Evolutionary conservation across 495 filamentous ascomycete genomes (phyloP).

Genomic region (Tricharina praecox): DNA sequence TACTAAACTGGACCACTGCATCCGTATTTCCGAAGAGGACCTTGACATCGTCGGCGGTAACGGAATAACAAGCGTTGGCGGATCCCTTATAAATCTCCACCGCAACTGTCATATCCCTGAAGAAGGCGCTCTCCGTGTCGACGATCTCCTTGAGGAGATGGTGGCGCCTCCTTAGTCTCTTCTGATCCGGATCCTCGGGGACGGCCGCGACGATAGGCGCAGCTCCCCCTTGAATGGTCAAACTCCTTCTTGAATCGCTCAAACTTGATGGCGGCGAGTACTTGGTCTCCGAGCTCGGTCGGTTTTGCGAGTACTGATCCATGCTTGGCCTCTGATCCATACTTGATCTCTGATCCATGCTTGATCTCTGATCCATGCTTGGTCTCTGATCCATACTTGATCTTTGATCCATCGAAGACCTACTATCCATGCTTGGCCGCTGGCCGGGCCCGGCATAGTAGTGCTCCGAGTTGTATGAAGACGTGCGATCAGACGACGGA

Average conservation of each 20-base stretch:
- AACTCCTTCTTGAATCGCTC: conserved; percentile 22
- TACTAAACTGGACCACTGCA: conserved; percentile 68
- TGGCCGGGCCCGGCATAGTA: conserved; percentile 3
- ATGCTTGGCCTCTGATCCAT: conserved; percentile 18
- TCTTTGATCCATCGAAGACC: background rate
- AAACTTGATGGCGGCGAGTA: conserved; percentile 22
- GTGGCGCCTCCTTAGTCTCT: conserved; percentile 38
- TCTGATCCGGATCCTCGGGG: conserved; percentile 21
- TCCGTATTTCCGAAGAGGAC: conserved; percentile 79
- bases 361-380: conserved; percentile 17
- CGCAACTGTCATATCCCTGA: conserved; percentile 85
- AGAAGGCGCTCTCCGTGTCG: conserved; percentile 74
- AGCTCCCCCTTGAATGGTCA: conserved; percentile 15
- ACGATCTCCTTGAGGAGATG: conserved; percentile 78
- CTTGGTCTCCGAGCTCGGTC: conserved; percentile 21
- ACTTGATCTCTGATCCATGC: conserved; percentile 13
- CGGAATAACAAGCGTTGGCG: conserved; percentile 57
- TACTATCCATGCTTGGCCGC: background rate
- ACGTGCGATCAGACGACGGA: background rate
- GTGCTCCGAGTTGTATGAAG: conserved; percentile 6
- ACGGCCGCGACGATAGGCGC: conserved; percentile 24
- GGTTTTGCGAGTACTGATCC: conserved; percentile 19
- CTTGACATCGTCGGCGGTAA: conserved; percentile 71
- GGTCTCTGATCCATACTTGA: conserved; percentile 5
- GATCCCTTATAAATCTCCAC: conserved; percentile 97